Percentiles rank a stretch among this genome's conserved stretches.
phyloP scores from a whole-genome alignment of 129 eudicot species.

The Centaurea solstitialis region DNA sequence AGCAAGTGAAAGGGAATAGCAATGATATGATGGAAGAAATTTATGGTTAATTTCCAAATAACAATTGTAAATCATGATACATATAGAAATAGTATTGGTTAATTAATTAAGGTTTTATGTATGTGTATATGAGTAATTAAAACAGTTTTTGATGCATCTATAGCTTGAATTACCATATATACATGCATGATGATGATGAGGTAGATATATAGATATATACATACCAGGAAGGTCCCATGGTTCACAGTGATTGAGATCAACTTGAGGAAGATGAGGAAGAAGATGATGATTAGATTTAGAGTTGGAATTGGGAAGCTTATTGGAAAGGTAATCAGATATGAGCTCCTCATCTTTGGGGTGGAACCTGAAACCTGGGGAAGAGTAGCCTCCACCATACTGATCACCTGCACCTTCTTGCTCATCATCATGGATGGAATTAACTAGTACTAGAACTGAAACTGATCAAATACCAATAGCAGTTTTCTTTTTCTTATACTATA shows the following conservation, averaged over 20 bases:
- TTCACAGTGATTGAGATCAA: constrained; percentile 87
- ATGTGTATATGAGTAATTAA: no score
- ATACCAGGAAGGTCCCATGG: constrained; percentile 98
- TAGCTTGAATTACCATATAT: no score
- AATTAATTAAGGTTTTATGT: no score
- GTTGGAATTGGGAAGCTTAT: constrained; percentile 40
- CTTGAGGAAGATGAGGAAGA: constrained; percentile 50
- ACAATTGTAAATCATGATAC: background rate
- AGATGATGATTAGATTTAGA: constrained; percentile 29
- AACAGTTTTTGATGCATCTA: no score
- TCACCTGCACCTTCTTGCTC: background rate
- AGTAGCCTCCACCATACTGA: constrained; percentile 71
- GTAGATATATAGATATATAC: no score
- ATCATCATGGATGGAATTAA: no score
- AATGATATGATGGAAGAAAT: background rate
- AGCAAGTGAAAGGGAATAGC: constrained; percentile 35
- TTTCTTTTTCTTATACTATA: no score
- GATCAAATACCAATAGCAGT: no score
- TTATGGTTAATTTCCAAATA: background rate
- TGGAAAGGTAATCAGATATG: constrained; percentile 80
- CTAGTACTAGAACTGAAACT: no score
- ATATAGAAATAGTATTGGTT: no score
- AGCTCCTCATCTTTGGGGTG: constrained; percentile 86
- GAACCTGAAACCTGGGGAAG: constrained; percentile 96
- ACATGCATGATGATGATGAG: no score